A percentile compares a stretch with the other conserved stretches of the same genome.
phyloP scores from a whole-genome alignment of 768 basidiomycete species.

The Mycena venus region DNA sequence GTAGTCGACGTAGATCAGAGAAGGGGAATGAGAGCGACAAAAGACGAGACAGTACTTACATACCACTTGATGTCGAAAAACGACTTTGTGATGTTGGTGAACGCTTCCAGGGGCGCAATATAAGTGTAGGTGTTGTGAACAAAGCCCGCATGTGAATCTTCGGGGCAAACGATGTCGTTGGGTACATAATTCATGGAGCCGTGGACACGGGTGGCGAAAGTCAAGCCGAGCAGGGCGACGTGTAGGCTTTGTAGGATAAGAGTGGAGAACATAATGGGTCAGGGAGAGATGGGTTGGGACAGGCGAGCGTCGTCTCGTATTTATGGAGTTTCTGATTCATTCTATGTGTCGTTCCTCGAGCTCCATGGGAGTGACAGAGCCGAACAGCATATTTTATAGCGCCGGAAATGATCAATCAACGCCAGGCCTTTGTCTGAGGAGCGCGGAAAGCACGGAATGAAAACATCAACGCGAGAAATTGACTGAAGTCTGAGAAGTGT shows the following conservation, averaged over 20 bases:
- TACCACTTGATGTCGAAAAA: constrained; percentile 28
- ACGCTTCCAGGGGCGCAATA: constrained; percentile 12
- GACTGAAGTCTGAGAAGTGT: too few species aligned
- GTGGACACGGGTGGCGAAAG: background rate
- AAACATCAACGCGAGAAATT: too few species aligned
- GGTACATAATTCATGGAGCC: too few species aligned
- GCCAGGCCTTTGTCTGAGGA: too few species aligned
- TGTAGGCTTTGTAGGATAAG: background rate
- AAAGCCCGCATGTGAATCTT: background rate
- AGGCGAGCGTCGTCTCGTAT: background rate
- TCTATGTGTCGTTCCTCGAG: background rate
- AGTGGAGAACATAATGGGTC: background rate
- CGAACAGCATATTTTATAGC: too few species aligned
- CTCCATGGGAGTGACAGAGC: too few species aligned
- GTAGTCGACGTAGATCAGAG: too few species aligned
- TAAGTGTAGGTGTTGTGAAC: constrained; percentile 26
- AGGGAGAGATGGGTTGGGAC: background rate
- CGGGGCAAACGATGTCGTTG: constrained; percentile 13
- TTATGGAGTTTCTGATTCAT: background rate
- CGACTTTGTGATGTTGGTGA: constrained; percentile 16
- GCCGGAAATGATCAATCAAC: too few species aligned
- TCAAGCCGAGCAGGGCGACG: background rate
- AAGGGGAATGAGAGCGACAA: too few species aligned
- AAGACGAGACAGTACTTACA: constrained; percentile 21
- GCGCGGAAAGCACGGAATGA: too few species aligned